A percentile compares a stretch with the other conserved stretches of the same genome.
Evolutionary conservation across 257 asterid species (phyloP).

Genomic region (Solanum commersonii): DNA sequence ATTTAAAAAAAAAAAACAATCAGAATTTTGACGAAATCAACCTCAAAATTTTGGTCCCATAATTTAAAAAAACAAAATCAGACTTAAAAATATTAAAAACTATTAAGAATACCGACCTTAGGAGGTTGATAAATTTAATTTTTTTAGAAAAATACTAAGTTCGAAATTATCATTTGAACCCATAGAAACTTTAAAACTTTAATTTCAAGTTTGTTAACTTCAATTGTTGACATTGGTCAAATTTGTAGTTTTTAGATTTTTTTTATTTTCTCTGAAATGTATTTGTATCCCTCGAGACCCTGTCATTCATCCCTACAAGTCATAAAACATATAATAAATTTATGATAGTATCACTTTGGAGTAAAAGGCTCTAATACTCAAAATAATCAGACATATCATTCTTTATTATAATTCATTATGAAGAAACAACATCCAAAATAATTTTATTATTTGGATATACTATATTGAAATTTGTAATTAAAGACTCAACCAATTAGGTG

Average conservation of each 20-base stretch:
- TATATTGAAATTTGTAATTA: background rate
- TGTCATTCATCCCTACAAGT: background rate
- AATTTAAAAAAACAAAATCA: too few species aligned
- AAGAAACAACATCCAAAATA: background rate
- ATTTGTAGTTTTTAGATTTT: background rate
- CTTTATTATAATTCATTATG: background rate
- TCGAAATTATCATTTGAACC: background rate
- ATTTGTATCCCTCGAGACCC: background rate
- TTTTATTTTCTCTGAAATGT: background rate
- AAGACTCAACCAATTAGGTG: background rate
- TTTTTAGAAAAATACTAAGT: background rate
- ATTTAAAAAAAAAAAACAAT: too few species aligned
- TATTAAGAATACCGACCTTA: background rate
- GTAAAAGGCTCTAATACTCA: background rate
- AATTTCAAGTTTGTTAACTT: background rate
- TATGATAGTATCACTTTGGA: background rate
- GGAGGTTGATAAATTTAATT: background rate
- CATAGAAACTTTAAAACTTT: background rate
- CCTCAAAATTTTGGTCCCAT: background rate
- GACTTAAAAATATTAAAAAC: background rate
- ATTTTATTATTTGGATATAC: background rate
- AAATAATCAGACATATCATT: background rate
- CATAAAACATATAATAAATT: constrained; percentile 12
- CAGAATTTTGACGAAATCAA: background rate
- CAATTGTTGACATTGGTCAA: background rate